phyloP scores from a whole-genome alignment of 352 stramenopile species.

The Phytophthora tentaculata region DNA sequence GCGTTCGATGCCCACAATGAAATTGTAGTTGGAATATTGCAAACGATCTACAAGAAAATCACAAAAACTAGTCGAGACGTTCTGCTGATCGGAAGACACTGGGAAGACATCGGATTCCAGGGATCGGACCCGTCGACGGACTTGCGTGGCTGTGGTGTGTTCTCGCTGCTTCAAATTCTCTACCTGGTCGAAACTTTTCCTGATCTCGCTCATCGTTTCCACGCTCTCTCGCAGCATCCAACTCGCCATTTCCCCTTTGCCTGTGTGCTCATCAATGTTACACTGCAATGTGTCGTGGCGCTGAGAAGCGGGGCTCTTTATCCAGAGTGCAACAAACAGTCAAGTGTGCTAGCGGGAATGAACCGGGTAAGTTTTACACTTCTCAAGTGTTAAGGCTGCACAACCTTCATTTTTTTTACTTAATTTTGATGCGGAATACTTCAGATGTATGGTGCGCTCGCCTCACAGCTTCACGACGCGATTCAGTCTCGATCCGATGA shows the following conservation, averaged over 20 bases:
- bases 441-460: conserved; percentile 58
- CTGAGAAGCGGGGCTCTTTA: conserved; percentile 78
- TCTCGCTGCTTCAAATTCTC: conserved; percentile 88
- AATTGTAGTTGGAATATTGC: conserved; percentile 59
- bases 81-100: conserved; percentile 71
- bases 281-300: conserved; percentile 64
- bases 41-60: conserved; percentile 73
- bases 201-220: conserved; percentile 57
- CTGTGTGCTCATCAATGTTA: conserved; percentile 81
- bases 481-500: conserved; percentile 49
- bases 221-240: conserved; percentile 57
- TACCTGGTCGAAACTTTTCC: conserved; percentile 72
- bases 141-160: conserved; percentile 82
- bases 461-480: conserved; percentile 46
- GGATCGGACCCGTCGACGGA: conserved; percentile 89
- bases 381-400: background rate
- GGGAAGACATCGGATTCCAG: conserved; percentile 91
- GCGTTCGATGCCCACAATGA: conserved; percentile 51
- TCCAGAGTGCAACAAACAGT: conserved; percentile 67
- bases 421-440: background rate
- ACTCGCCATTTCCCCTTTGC: conserved; percentile 76
- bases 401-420: conserved; percentile 1
- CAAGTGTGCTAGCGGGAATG: conserved; percentile 57
- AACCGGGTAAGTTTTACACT: conserved; percentile 46
- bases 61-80: conserved; percentile 41